These are phyloP conservation scores for Eucalyptus cloeziana DNA, from an alignment of 345 rosid species.

Conservation along the genomic window DNA sequence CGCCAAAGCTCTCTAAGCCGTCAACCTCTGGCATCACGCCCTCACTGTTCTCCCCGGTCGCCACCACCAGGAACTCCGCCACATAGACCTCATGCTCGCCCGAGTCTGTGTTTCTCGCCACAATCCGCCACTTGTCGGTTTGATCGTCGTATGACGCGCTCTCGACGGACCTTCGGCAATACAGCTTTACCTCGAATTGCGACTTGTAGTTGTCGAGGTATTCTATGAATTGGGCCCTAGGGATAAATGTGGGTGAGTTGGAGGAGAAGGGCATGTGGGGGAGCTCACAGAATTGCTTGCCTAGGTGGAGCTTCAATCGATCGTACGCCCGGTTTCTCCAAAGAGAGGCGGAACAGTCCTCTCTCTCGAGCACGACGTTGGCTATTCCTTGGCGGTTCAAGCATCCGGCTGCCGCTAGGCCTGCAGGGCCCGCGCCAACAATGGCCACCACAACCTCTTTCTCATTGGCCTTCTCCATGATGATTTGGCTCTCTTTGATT, in stretches of 20 bases:
- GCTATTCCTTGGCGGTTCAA: slow-evolving; percentile 19
- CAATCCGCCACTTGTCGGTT: slow-evolving; percentile 10
- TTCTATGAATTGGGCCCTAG: slow-evolving; percentile 14
- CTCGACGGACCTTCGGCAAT: slow-evolving; percentile 9
- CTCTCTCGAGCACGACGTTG: slow-evolving; percentile 34
- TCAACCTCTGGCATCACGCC: slow-evolving; percentile 18
- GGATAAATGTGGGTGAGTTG: slow-evolving; percentile 20
- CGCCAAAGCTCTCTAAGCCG: slow-evolving; percentile 23
- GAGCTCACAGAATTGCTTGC: slow-evolving; percentile 38
- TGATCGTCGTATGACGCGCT: slow-evolving; percentile 1
- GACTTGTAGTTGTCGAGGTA: slow-evolving; percentile 42
- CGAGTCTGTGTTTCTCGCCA: not conserved
- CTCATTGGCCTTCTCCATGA: not conserved
- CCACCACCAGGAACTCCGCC: slow-evolving; percentile 30
- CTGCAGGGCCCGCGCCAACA: slow-evolving; percentile 59
- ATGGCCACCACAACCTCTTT: slow-evolving; percentile 6
- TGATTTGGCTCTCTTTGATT: not conserved
- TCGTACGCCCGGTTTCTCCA: slow-evolving; percentile 46
- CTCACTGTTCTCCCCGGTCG: slow-evolving; percentile 35
- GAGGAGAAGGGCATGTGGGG: slow-evolving; percentile 33
- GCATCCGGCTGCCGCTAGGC: slow-evolving; percentile 41
- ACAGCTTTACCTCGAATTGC: slow-evolving; percentile 11
- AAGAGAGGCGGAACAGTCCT: slow-evolving; percentile 38
- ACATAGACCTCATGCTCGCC: slow-evolving; percentile 3
- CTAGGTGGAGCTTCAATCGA: slow-evolving; percentile 33